phyloP scores from a whole-genome alignment of 352 stramenopile species.

The Phytophthora pistaciae region DNA sequence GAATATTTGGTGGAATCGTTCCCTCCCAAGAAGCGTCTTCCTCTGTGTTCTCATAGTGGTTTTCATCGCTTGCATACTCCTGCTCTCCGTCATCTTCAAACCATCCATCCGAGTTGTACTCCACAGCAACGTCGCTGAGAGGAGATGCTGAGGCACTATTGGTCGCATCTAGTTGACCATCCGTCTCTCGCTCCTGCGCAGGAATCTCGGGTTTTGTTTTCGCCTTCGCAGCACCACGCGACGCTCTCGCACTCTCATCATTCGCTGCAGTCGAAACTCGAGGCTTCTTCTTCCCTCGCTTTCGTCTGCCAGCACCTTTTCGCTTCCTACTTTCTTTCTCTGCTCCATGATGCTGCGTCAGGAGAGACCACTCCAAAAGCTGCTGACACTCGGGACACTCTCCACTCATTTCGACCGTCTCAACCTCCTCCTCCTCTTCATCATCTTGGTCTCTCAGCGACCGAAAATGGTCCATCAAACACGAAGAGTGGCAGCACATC shows the following conservation, averaged over 20 bases:
- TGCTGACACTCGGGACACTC: conserved; percentile 56
- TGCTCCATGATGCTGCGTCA: conserved; percentile 34
- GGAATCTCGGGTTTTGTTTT: too few species aligned
- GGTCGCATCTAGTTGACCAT: not conserved
- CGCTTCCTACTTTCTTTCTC: conserved; percentile 14
- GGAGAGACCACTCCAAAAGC: conserved; percentile 50
- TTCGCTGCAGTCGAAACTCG: not conserved
- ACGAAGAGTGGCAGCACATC: conserved; percentile 55
- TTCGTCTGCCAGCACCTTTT: not conserved
- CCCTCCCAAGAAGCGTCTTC: not conserved
- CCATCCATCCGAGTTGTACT: conserved; percentile 41
- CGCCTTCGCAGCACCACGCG: not conserved
- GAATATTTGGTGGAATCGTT: not conserved
- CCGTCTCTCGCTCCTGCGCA: not conserved
- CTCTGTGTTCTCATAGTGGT: not conserved
- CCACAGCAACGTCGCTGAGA: too few species aligned
- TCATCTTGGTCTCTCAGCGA: conserved; percentile 31
- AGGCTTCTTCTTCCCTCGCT: conserved; percentile 13
- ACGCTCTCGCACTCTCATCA: not conserved
- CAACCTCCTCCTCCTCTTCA: conserved; percentile 1
- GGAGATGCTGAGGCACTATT: conserved; percentile 9
- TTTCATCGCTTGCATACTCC: not conserved
- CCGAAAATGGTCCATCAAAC: conserved; percentile 65
- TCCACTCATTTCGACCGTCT: conserved; percentile 26
- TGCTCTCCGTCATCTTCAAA: conserved; percentile 38